phyloP scores from a whole-genome alignment of 2,329 filamentous ascomycete species.

The Epichloe brachyelytri region DNA sequence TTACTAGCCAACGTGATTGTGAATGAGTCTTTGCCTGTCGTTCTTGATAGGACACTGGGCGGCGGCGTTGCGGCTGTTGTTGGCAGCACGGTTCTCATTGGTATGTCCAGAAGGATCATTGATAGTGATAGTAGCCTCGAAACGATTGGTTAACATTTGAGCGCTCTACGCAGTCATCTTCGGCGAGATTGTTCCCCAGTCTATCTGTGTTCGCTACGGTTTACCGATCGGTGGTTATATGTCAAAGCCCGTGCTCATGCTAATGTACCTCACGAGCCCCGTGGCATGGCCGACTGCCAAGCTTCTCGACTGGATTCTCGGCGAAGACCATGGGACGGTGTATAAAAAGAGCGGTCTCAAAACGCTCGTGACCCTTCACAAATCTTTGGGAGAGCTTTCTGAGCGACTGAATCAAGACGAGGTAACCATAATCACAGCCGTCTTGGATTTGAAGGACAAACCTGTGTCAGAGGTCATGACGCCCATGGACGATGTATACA shows the following conservation, averaged over 20 bases:
- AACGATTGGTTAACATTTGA: slow-evolving; percentile 8
- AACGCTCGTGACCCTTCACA: slow-evolving; percentile 88
- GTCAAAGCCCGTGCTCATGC: slow-evolving; percentile 68
- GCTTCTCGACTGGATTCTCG: slow-evolving; percentile 82
- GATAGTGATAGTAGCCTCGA: too few species aligned
- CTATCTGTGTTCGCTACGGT: slow-evolving; percentile 89
- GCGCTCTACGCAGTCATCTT: slow-evolving; percentile 67
- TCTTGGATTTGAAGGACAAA: slow-evolving; percentile 93
- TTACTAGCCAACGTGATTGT: slow-evolving; percentile 94
- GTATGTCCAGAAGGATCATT: slow-evolving; percentile 35
- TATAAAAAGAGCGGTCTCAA: slow-evolving; percentile 98
- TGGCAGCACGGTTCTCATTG: slow-evolving; percentile 85
- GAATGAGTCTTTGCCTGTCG: slow-evolving; percentile 91
- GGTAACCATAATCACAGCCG: slow-evolving; percentile 96
- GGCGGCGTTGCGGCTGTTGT: slow-evolving; percentile 91
- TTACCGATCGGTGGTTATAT: slow-evolving; percentile 91
- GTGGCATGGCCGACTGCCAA: slow-evolving; percentile 93
- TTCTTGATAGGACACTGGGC: slow-evolving; percentile 84
- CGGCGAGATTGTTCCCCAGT: slow-evolving; percentile 91
- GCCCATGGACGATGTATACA: slow-evolving; percentile 94
- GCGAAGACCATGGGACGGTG: slow-evolving; percentile 87
- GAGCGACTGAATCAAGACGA: slow-evolving; percentile 94
- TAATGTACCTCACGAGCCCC: slow-evolving; percentile 89
- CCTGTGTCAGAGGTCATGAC: slow-evolving; percentile 95
- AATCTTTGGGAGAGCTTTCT: slow-evolving; percentile 72